Evolutionary conservation across 495 filamentous ascomycete genomes (phyloP).

Genomic region (Talaromyces wortmannii): DNA sequence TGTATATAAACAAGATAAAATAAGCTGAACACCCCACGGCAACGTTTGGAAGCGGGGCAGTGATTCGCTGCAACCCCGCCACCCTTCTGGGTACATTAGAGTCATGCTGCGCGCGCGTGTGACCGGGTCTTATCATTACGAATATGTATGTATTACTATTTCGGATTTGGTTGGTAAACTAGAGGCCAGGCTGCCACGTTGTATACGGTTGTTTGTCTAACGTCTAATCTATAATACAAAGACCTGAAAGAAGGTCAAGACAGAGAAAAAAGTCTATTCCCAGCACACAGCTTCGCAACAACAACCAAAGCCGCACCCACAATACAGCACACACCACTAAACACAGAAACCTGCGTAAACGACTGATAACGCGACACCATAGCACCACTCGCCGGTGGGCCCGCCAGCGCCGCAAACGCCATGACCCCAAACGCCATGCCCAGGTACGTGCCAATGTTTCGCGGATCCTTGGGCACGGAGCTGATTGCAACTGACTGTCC

Average conservation of each 20-base stretch:
- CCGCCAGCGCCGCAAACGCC: slow-evolving; percentile 58
- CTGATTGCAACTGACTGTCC: slow-evolving; percentile 51
- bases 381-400: slow-evolving; percentile 68
- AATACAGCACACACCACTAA: slow-evolving; percentile 55
- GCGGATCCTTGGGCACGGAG: slow-evolving; percentile 65
- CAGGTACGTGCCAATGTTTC: slow-evolving; percentile 67
- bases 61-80: too few species aligned
- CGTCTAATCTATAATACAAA: too few species aligned
- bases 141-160: too few species aligned
- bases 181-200: too few species aligned
- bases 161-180: too few species aligned
- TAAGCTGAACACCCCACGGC: too few species aligned
- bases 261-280: neutral
- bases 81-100: too few species aligned
- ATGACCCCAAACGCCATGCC: slow-evolving; percentile 59
- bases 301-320: slow-evolving; percentile 43
- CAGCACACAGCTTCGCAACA: slow-evolving; percentile 25
- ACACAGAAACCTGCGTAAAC: slow-evolving; percentile 58
- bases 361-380: slow-evolving; percentile 51
- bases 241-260: neutral
- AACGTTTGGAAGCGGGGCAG: too few species aligned
- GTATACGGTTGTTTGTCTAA: too few species aligned
- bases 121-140: too few species aligned
- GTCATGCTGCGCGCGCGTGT: too few species aligned
- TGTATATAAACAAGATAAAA: too few species aligned